Base-by-base conservation (phyloP, 805 yeast species). In the Candida sanyiensis region DNA sequence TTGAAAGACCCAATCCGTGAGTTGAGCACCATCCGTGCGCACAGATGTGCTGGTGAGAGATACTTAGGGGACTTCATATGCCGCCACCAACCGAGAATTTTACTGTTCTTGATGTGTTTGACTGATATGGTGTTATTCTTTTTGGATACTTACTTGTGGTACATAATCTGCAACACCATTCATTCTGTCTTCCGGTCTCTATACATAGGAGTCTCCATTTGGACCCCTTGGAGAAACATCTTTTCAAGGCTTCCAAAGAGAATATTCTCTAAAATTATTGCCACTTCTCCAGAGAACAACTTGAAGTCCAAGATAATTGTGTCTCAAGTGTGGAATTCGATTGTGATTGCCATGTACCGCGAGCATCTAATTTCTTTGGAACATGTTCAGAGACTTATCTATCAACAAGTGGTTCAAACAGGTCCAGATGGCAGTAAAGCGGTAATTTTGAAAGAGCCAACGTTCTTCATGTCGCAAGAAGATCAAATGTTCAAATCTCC, bases 291-390 rank as follows among this genome's bases (percentile, higher is more conserved):
- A 94, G 97, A 90, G 66, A 87, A 86, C 59, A 88, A 88, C 67
- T 87, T 89, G 69, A 89, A 90, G 67, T 97, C 97, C 46, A 93
- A 93, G 75, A 95, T 89, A 43, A 73, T 93, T 61, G 90, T 94
- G 52, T 87, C 97, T 22, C 98, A 93, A 69, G 87, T 93, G 50
- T 93, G 98, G 99, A 93, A 93, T 62, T 97, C 97, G 33, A 83
- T 93, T 62, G 90, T 93, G 47, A 89, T 93, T 55, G 86, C 97
- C 38, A 94, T 93, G 98, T 94, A 93, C 77, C 86, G 99, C 70
- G 99, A 94, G 66, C 99, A 93, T 64, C 70, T 93, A 62, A 70
- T 93, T 52, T 96, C 98, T 13, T 85, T 94, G 61, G 98, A 93
- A 62, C 98, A 94, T 62, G 97, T 93, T 46, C 97, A 93, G 67